Evolutionary conservation across 2,329 filamentous ascomycete genomes (phyloP), one percentile per base, ranked within the genome.

Genomic region (Aspergillus versicolor): DNA sequence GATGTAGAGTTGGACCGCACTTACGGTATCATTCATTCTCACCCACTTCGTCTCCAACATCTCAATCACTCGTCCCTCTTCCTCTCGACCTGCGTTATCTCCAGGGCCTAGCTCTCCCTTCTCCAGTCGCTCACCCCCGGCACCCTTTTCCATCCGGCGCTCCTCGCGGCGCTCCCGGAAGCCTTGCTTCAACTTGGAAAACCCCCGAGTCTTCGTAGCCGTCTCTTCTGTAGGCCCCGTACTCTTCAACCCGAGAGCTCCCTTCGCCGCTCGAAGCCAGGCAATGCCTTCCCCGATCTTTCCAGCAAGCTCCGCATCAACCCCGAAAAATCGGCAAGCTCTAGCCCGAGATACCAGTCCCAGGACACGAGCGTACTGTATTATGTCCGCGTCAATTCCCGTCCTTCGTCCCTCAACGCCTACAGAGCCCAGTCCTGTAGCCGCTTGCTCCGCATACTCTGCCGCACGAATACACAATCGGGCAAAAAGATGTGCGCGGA

Each of bases 21-120:
- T 77, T 76, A 95, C 90, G 17, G 90, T 96, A 73, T 97, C 91
- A 69, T 99, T 99, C 75, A 92, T 86, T 76, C 92, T 94, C 60
- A 85, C 86, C 93, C 94, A 97, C 72, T 96, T 97, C 38, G 81
- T 82, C 65, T 95, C 85, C 34, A 99, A 77, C 86, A 94, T 91
- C 66, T 94, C 90, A 51, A 97, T 81, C 2, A 97, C 88, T 54
- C 92, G 82, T 2, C 82, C 86, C 75, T 99, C 94, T 72, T 97
- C 94, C 17, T 91, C 76, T 65, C 84, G 88, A 1, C 94, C 93
- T 0, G 88, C 93, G 74, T 97, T 92, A 45, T 87, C 80, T 0
- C 92, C 92, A 24, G 72, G 65, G 32, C 73, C 69, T 21, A 77
- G 61, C 42, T 69, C 67, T 3, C 68, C 69, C 47, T 68, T 70